Conservation (phyloP, 108 stramenopile species). For the Seminavis robusta region DNA sequence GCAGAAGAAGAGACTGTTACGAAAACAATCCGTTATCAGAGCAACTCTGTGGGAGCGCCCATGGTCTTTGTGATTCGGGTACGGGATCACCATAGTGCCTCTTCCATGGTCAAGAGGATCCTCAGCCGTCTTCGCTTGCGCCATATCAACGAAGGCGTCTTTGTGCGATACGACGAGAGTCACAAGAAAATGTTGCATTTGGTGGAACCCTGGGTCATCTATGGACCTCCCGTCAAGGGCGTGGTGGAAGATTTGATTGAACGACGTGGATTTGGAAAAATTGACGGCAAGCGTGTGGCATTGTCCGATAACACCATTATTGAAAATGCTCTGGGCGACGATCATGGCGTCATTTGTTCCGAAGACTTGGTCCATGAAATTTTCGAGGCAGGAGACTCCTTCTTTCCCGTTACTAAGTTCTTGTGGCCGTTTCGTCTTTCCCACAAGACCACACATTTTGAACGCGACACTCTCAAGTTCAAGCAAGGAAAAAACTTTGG, state of each 20-base stretch:
- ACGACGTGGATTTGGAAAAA: constrained; percentile 59
- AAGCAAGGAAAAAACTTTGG: constrained; percentile 85
- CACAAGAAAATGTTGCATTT: constrained; percentile 66
- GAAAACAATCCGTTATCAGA: constrained; percentile 50
- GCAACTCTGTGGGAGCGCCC: constrained; percentile 69
- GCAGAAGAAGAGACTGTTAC: constrained; percentile 18
- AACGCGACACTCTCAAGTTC: constrained; percentile 58
- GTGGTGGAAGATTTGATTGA: constrained; percentile 75
- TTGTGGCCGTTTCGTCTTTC: constrained; percentile 78
- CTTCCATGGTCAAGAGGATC: constrained; percentile 45
- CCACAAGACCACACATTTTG: constrained; percentile 69
- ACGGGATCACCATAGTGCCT: constrained; percentile 49
- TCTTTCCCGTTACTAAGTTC: constrained; percentile 46
- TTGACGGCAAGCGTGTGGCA: constrained; percentile 70
- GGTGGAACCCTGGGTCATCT: constrained; percentile 81
- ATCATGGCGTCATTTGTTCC: constrained; percentile 78
- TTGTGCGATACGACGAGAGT: constrained; percentile 56
- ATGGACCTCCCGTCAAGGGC: constrained; percentile 64
- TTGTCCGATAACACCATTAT: constrained; percentile 82
- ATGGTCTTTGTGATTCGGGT: constrained; percentile 77
- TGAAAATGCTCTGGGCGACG: constrained; percentile 67
- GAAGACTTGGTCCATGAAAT: constrained; percentile 87
- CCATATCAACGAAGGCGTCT: constrained; percentile 69
- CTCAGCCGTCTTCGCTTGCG: constrained; percentile 56
- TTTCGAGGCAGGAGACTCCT: constrained; percentile 29